Evolutionary conservation across 2,329 filamentous ascomycete species (phyloP).

Genomic region (Pyrenochaeta sp.): DNA sequence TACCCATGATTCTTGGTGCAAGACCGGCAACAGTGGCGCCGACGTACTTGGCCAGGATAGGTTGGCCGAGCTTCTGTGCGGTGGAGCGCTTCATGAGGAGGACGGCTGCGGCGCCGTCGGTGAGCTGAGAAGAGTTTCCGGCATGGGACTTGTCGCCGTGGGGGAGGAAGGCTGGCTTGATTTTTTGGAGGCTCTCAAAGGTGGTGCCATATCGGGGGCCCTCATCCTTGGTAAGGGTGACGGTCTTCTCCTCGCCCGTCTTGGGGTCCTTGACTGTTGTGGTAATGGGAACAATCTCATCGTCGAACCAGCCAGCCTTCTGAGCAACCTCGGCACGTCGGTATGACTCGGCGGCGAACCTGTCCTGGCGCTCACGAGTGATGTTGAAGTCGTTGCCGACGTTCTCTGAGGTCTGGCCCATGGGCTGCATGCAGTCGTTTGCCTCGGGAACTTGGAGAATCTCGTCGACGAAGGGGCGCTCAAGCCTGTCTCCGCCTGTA

Average conservation of each 20-base stretch:
- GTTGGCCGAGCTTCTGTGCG: constrained; percentile 84
- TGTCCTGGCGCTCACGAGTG: constrained; percentile 79
- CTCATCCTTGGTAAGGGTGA: constrained; percentile 86
- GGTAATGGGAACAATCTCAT: constrained; percentile 90
- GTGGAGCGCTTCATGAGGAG: constrained; percentile 94
- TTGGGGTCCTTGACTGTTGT: constrained; percentile 85
- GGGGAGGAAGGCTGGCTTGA: constrained; percentile 87
- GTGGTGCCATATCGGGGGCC: constrained; percentile 92
- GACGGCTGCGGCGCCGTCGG: constrained; percentile 89
- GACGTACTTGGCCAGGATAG: constrained; percentile 93
- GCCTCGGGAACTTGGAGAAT: constrained; percentile 79
- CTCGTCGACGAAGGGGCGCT: constrained; percentile 77
- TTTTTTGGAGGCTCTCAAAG: constrained; percentile 79
- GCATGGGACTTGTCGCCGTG: constrained; percentile 88
- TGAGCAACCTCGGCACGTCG: constrained; percentile 86
- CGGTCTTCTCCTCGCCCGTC: constrained; percentile 76
- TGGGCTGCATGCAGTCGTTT: constrained; percentile 86
- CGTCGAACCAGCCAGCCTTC: constrained; percentile 88
- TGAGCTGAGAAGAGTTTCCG: constrained; percentile 93
- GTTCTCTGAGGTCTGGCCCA: constrained; percentile 98
- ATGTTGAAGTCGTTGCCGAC: constrained; percentile 91
- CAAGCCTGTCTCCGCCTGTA: constrained; percentile 71
- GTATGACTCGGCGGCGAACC: constrained; percentile 87
- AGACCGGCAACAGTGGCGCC: constrained; percentile 90
- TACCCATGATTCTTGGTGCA: constrained; percentile 95